Conservation (phyloP, 1,284 basidiomycete species). For the Austroboletus niveus region DNA sequence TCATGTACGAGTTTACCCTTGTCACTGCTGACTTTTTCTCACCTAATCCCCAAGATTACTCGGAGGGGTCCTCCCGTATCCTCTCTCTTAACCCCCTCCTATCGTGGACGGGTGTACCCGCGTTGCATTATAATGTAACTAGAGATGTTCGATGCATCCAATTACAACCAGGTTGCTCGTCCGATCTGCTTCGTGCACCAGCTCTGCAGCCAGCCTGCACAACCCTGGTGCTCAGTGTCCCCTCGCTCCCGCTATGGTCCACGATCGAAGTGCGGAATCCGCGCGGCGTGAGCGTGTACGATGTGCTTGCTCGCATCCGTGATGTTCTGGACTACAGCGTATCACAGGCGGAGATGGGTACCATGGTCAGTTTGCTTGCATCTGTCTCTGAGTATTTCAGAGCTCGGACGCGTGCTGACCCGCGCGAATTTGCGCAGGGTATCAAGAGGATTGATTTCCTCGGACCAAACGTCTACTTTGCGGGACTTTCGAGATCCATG, state of each 20-base stretch:
- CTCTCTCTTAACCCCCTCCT: conserved; percentile 30
- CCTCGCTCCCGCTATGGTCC: conserved; percentile 27
- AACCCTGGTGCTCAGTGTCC: conserved; percentile 18
- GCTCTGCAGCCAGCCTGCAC: conserved; percentile 24
- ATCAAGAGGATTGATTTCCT: conserved; percentile 35
- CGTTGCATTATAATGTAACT: conserved; percentile 27
- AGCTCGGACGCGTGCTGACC: conserved; percentile 28
- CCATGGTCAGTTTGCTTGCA: conserved; percentile 21
- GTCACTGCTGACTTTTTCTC: not conserved
- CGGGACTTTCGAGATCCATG: conserved; percentile 19
- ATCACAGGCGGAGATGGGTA: conserved; percentile 24
- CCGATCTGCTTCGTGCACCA: conserved; percentile 16
- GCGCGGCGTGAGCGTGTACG: conserved; percentile 27
- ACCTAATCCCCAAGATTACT: conserved; percentile 15
- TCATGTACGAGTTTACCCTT: conserved; percentile 13
- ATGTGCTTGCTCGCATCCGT: conserved; percentile 28
- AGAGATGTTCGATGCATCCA: conserved; percentile 25
- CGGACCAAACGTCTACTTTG: conserved; percentile 31
- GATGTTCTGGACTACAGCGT: conserved; percentile 28
- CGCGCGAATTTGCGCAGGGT: conserved; percentile 34
- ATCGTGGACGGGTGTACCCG: conserved; percentile 15
- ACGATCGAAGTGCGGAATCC: conserved; percentile 32
- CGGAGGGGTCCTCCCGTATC: conserved; percentile 13
- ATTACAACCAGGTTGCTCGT: conserved; percentile 14
- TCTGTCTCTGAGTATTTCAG: conserved; percentile 30